Percentiles rank a stretch among this genome's conserved stretches.
Evolutionary conservation across 2,329 filamentous ascomycete genomes (phyloP).

Genomic region (Cladophialophora yegresii): DNA sequence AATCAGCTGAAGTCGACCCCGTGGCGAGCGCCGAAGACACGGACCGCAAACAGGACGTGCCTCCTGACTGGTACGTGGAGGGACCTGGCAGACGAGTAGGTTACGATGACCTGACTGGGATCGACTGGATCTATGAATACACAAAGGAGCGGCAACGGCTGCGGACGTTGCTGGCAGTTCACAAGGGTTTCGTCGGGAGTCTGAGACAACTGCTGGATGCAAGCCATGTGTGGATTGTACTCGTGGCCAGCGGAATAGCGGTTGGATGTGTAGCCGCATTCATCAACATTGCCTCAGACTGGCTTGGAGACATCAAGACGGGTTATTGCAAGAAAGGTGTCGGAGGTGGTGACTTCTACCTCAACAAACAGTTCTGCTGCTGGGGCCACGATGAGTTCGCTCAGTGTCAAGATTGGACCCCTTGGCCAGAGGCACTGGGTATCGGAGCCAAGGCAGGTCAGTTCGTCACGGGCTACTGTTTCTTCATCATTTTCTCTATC

Average conservation of each 20-base stretch:
- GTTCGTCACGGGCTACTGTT: conserved; percentile 83
- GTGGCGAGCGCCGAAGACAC: background rate
- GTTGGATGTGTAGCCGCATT: conserved; percentile 81
- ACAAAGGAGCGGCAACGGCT: conserved; percentile 90
- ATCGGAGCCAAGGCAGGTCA: conserved; percentile 66
- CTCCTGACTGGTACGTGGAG: conserved; percentile 82
- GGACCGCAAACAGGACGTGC: conserved; percentile 44
- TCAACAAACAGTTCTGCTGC: conserved; percentile 91
- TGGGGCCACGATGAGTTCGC: conserved; percentile 80
- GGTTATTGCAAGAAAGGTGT: conserved; percentile 78
- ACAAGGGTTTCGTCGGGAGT: conserved; percentile 70
- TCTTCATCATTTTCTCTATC: conserved; percentile 80
- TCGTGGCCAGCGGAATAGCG: conserved; percentile 80
- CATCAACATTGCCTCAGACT: conserved; percentile 89
- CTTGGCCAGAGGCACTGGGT: conserved; percentile 77
- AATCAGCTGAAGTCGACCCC: background rate
- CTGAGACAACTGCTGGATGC: conserved; percentile 74
- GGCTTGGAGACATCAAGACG: conserved; percentile 88
- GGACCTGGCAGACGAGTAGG: conserved; percentile 85
- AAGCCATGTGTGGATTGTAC: conserved; percentile 87
- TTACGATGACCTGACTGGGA: conserved; percentile 94
- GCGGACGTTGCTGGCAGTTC: conserved; percentile 69
- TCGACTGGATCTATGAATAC: conserved; percentile 99
- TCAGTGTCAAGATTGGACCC: conserved; percentile 82
- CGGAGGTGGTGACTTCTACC: conserved; percentile 83